Percentiles rank a stretch among this genome's conserved stretches.
Evolutionary conservation across 2,329 filamentous ascomycete genomes (phyloP).

Genomic region (Trichoderma hamatum): DNA sequence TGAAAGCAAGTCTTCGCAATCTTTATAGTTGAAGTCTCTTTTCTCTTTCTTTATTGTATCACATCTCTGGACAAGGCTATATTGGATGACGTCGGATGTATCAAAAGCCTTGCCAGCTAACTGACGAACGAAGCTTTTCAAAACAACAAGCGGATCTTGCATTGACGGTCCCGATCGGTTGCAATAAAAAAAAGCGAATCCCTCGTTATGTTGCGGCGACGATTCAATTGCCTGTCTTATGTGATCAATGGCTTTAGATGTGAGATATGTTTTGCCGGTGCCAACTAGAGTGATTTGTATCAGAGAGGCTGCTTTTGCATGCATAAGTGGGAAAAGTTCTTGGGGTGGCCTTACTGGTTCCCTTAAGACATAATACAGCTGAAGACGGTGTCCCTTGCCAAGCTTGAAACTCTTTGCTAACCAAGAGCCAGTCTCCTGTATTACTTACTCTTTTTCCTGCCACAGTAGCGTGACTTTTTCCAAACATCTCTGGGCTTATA

Average conservation of each 20-base stretch:
- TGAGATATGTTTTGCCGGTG: slow-evolving; percentile 21
- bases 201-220: slow-evolving; percentile 14
- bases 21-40: not conserved
- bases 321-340: not conserved
- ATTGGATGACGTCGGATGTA: not conserved
- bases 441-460: not conserved
- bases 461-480: not conserved
- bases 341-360: not conserved
- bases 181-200: slow-evolving; percentile 31
- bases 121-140: slow-evolving; percentile 30
- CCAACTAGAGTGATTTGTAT: not conserved
- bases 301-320: not conserved
- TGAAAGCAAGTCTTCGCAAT: slow-evolving; percentile 26
- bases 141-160: slow-evolving; percentile 23
- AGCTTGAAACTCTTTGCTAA: not conserved
- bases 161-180: slow-evolving; percentile 25
- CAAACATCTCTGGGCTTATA: slow-evolving; percentile 9
- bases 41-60: slow-evolving; percentile 3
- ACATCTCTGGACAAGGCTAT: slow-evolving; percentile 1
- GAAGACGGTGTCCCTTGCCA: not conserved
- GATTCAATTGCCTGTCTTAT: not conserved
- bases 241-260: slow-evolving; percentile 13
- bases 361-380: slow-evolving; percentile 10
- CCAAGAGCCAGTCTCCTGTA: slow-evolving; percentile 11
- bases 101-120: slow-evolving; percentile 10